Base-by-base conservation (phyloP, 1,139 yeast genomes). In the Kazachstania sp. region DNA sequence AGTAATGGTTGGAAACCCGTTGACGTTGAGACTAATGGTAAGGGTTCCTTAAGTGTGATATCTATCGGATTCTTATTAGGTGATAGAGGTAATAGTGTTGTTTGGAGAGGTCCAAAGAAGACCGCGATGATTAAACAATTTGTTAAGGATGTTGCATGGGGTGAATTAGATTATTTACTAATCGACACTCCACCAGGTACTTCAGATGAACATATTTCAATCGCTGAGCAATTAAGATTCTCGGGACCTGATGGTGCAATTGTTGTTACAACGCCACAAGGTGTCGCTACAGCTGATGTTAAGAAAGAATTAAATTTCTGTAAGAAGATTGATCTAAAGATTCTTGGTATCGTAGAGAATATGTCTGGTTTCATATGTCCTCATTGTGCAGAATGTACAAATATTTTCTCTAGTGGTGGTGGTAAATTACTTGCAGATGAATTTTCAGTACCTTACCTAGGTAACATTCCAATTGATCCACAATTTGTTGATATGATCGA, bases 131-230 rank as follows among this genome's bases (percentile, higher is more conserved):
- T 94, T 40, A 77, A 92, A 49, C 99, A 94, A 66, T 90, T 94
- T 61, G 71, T 94, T 41, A 79, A 80, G 51, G 97, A 92, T 63
- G 96, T 92, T 1, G 78, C 79, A 18, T 94, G 98, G 98, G 95
- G 88, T 0, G 75, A 74, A 16, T 64, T 83, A 43, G 97, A 90
- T 64, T 94, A 86, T 61, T 68, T 94, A 48, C 70, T 94, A 39
- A 90, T 94, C 8, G 99, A 94, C 61, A 92, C 99, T 0, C 99
- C 99, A 0, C 99, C 99, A 0, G 99, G 99, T 0, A 92, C 99
- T 0, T 84, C 95, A 0, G 99, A 94, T 65, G 99, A 94, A 65
- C 99, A 94, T 66, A 92, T 94, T 40, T 90, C 97, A 3, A 83
- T 94, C 30, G 97, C 97, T 1, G 97, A 94, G 64, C 95, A 87